Percentiles rank a stretch among this genome's conserved stretches.
phyloP scores from a whole-genome alignment of 2,329 filamentous ascomycete genomes.

The Paecilomyces formosus region DNA sequence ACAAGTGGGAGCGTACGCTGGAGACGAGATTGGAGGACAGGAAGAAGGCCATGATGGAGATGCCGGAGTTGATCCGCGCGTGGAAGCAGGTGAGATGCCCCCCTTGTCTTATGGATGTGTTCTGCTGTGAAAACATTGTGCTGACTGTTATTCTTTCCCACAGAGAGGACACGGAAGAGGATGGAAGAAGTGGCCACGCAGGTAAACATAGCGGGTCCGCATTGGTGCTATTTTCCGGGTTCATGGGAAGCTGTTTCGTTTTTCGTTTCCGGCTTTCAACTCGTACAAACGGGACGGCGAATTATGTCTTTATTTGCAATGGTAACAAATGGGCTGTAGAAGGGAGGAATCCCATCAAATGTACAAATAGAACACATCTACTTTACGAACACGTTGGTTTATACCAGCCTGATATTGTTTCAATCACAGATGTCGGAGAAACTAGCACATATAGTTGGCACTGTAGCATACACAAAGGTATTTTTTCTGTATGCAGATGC shows the following conservation, averaged over 20 bases:
- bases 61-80: conserved; percentile 83
- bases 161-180: conserved; percentile 64
- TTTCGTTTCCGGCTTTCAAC: neutral
- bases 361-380: neutral
- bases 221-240: neutral
- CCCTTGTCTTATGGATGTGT: conserved; percentile 1
- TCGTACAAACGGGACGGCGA: neutral
- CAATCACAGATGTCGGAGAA: neutral
- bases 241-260: neutral
- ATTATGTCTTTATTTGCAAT: neutral
- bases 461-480: neutral
- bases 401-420: neutral
- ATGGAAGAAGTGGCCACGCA: conserved; percentile 67
- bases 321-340: neutral
- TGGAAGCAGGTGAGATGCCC: conserved; percentile 74
- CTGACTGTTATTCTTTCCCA: conserved; percentile 23
- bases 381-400: neutral
- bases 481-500: neutral
- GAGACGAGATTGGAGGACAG: conserved; percentile 77
- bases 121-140: conserved; percentile 8
- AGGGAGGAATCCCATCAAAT: neutral
- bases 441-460: neutral
- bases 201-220: conserved; percentile 14
- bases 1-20: conserved; percentile 82
- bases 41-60: conserved; percentile 85